Conservation (phyloP, 192 early-diverging fungal species). For the Backusella macrospora region DNA sequence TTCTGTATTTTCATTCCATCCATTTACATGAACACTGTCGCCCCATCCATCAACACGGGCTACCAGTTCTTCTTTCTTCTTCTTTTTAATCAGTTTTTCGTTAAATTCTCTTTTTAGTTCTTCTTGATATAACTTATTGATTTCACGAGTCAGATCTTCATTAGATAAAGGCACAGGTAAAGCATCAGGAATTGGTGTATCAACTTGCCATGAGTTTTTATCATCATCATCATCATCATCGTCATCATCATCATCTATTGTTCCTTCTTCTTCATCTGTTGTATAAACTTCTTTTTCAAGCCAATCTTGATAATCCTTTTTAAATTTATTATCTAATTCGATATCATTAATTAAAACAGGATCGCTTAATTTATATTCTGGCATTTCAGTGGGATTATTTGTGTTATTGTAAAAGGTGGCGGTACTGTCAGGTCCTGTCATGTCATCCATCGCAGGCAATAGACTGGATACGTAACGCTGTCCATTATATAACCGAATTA, state of each 20-base stretch:
- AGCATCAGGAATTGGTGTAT: conserved; percentile 22
- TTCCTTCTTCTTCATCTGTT: conserved; percentile 14
- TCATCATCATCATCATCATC: conserved; percentile 6
- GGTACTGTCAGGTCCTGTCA: conserved; percentile 6
- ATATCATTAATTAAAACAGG: conserved; percentile 28
- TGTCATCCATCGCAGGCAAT: conserved; percentile 17
- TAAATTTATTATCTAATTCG: conserved; percentile 62
- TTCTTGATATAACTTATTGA: conserved; percentile 31
- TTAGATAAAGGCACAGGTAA: conserved; percentile 1
- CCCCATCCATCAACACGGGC: conserved; percentile 20
- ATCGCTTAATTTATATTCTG: conserved; percentile 8
- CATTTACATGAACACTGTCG: neutral
- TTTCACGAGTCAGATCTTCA: conserved; percentile 15
- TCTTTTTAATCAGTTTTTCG: neutral
- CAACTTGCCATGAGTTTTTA: neutral
- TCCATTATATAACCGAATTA: conserved; percentile 66
- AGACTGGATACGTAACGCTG: conserved; percentile 40
- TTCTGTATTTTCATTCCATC: neutral
- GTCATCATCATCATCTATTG: neutral
- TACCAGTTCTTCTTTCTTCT: neutral
- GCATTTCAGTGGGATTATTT: neutral
- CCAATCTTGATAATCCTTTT: conserved; percentile 71
- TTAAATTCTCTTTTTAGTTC: conserved; percentile 22
- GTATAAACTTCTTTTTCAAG: conserved; percentile 56
- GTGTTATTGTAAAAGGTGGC: neutral